These are phyloP conservation scores for Melaleuca alternifolia DNA, from an alignment of 345 rosid genomes.

Conservation along the genomic window DNA sequence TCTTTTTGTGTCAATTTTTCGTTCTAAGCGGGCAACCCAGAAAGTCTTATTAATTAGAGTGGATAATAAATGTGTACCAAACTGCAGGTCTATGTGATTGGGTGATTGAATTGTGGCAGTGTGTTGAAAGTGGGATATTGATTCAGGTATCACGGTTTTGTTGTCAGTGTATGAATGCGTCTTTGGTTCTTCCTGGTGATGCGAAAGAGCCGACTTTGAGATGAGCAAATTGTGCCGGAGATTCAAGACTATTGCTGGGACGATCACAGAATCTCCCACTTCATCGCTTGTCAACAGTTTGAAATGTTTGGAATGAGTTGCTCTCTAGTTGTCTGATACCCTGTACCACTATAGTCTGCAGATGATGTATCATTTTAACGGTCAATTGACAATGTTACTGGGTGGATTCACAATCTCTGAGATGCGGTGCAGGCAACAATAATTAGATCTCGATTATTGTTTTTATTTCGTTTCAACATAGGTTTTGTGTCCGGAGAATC, in stretches of 20 bases:
- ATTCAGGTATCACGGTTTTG: constrained; percentile 3
- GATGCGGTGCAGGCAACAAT: neutral
- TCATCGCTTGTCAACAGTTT: neutral
- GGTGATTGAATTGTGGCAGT: neutral
- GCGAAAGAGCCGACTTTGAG: constrained; percentile 17
- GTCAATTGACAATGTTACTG: neutral
- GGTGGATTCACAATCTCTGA: neutral
- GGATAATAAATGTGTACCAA: neutral
- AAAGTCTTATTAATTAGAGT: neutral
- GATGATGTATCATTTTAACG: neutral
- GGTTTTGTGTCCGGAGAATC: constrained; percentile 22
- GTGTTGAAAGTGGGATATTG: neutral
- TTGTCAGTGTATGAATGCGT: constrained; percentile 6
- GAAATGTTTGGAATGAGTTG: neutral
- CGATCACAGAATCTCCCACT: neutral
- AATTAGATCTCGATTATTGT: neutral
- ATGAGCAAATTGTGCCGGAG: constrained; percentile 9
- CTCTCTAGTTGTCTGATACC: neutral
- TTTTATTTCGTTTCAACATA: neutral
- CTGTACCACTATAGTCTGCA: neutral
- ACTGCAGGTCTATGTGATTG: neutral
- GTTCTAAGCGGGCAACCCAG: neutral
- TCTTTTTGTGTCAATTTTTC: neutral
- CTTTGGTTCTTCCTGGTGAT: constrained; percentile 25
- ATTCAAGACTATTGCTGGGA: constrained; percentile 24